Evolutionary conservation across 306 rosid genomes (phyloP), one percentile per base, ranked within the genome.

Genomic region (Gynostemma pentaphyllum): DNA sequence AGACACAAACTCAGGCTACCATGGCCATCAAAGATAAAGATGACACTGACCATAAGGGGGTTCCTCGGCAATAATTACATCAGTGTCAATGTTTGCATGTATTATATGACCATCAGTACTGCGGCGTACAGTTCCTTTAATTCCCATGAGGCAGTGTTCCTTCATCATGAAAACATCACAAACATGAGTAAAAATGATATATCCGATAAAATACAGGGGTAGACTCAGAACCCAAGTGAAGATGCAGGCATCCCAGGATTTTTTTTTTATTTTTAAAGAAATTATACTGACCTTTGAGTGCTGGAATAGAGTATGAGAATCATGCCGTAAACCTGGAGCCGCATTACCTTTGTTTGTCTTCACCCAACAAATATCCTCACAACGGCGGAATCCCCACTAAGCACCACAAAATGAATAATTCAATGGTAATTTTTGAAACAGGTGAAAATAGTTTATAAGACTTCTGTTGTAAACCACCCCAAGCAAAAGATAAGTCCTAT

Each of bases 131-230:
- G 99, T 88, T 77, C 99, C 99, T 69, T 94, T 94, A 76, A 94
- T 94, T 64, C 99, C 99, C 99, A 94, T 94, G 83, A 94, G 82
- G 87, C 99, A 94, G 70, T 94, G 99, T 72, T 94, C 99, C 99
- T 94, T 79, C 56, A 71, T 46, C 68, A 34, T 45, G 68, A 44
- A 28, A 74, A 60, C 34, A 69, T 37, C 44, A 36, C 4, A 34
- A 19, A 39, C 45, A 44, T 22, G 54, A 37, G 18, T 27, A 49
- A 53, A 12, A 42, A 48, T 7, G 56, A 66, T 49, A 23, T 6
- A 29, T 22, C 29, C 19, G 24, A 64, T 10, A 30, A 46, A 27
- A 21, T 29, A 19, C 5, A 36, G 45, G 0, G 3, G 12, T 28
- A 18, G 42, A 16, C 47, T 63, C 28, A 22, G n/a, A 66, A 42